Conservation (phyloP, 2,329 filamentous ascomycete genomes). For the Claviceps digitariae region DNA sequence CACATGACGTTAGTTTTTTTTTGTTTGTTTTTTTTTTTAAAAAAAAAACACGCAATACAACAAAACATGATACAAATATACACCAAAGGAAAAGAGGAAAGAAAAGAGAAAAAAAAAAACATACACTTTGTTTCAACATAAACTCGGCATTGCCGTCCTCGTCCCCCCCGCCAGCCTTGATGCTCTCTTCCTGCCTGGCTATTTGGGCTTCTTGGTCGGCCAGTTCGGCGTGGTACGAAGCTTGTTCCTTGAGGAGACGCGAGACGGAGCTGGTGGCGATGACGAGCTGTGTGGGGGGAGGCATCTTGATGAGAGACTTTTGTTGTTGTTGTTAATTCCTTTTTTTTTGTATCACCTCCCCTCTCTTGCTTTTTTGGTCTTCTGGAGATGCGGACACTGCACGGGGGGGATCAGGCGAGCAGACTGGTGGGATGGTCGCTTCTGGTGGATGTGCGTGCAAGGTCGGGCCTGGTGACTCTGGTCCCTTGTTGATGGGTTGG, state of each 20-base stretch:
- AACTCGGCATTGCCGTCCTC: constrained; percentile 66
- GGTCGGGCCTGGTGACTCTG: not conserved
- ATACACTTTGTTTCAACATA: constrained; percentile 74
- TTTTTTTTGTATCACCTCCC: too few relatives aligned
- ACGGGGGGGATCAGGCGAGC: too few relatives aligned
- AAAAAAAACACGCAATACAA: not conserved
- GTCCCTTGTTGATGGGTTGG: not conserved
- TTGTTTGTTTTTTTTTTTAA: too few relatives aligned
- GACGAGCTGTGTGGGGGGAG: constrained; percentile 59
- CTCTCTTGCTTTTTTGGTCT: not conserved
- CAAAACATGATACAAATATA: not conserved
- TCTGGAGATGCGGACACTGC: too few relatives aligned
- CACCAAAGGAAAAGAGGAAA: not conserved
- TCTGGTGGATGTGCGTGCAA: not conserved
- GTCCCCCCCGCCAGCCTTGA: constrained; percentile 32
- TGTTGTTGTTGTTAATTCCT: not conserved
- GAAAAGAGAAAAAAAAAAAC: constrained; percentile 10
- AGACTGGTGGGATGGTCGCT: too few relatives aligned
- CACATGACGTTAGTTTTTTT: not conserved
- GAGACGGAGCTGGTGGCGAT: constrained; percentile 70
- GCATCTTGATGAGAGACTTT: constrained; percentile 41
- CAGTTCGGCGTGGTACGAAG: constrained; percentile 79
- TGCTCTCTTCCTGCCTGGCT: constrained; percentile 50
- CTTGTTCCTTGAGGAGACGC: constrained; percentile 83
- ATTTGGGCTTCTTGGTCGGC: constrained; percentile 60